Conservation (phyloP, 331 rosid species). For the Rosa hybrid region DNA sequence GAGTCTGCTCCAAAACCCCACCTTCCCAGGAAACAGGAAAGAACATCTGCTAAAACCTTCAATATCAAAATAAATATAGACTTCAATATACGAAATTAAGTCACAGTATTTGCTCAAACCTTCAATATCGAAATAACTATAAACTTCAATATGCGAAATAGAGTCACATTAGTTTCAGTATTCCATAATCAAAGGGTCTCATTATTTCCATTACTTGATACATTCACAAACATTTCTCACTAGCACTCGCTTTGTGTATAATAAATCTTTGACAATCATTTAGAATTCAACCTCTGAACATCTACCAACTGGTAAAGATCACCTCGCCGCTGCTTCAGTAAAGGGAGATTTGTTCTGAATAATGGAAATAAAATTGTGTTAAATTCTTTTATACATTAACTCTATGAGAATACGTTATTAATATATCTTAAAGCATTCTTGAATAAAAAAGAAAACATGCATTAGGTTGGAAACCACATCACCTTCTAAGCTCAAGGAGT, state of each 20-base stretch:
- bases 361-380: constrained; percentile 19
- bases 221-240: background rate
- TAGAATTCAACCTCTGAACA: constrained; percentile 67
- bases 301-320: constrained; percentile 97
- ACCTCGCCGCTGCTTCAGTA: constrained; percentile 84
- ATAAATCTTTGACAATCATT: constrained; percentile 23
- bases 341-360: constrained; percentile 73
- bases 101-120: background rate
- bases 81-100: background rate
- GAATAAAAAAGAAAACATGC: background rate
- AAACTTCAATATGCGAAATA: background rate
- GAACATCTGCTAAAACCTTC: background rate
- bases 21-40: background rate
- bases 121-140: background rate
- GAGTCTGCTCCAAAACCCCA: background rate
- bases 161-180: background rate
- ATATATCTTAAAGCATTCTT: background rate
- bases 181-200: background rate
- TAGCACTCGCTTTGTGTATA: background rate
- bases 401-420: background rate
- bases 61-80: background rate
- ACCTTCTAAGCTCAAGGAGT: constrained; percentile 68
- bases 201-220: background rate
- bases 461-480: background rate
- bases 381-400: too few relatives aligned